Conservation (phyloP, 2,329 filamentous ascomycete genomes). For the Emmonsiellopsis sp. region DNA sequence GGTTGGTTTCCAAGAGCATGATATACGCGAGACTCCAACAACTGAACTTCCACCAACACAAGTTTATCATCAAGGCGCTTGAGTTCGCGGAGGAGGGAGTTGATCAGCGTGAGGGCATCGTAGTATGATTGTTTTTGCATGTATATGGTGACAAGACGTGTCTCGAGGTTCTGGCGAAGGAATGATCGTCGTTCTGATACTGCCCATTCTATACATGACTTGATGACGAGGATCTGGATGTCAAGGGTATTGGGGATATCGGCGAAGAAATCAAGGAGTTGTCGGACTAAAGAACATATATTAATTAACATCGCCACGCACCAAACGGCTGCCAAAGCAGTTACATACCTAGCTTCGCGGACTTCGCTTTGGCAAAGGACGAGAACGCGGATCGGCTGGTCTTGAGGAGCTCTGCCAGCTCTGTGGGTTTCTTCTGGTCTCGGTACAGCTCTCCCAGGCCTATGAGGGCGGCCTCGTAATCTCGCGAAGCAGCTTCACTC, state of each 20-base stretch:
- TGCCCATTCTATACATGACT: constrained; percentile 99
- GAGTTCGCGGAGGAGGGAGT: constrained; percentile 87
- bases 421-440: constrained; percentile 67
- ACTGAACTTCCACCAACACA: constrained; percentile 92
- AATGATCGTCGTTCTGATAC: constrained; percentile 90
- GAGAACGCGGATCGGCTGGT: constrained; percentile 86
- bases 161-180: constrained; percentile 95
- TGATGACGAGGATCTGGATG: constrained; percentile 87
- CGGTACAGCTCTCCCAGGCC: constrained; percentile 87
- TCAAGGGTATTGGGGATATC: constrained; percentile 91
- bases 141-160: constrained; percentile 83
- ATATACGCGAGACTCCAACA: constrained; percentile 93
- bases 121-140: constrained; percentile 98
- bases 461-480: constrained; percentile 85
- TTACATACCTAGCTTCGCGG: constrained; percentile 80
- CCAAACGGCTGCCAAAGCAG: neutral
- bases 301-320: constrained; percentile 5
- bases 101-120: constrained; percentile 92
- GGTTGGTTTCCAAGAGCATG: constrained; percentile 94
- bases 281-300: constrained; percentile 58
- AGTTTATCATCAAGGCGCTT: constrained; percentile 98
- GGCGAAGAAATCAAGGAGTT: constrained; percentile 90
- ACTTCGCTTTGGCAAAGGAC: constrained; percentile 97
- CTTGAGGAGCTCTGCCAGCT: constrained; percentile 81
- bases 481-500: constrained; percentile 76